These are phyloP conservation scores for Neurospora cerealis DNA, from an alignment of 495 filamentous ascomycete species.

Conservation along the genomic window DNA sequence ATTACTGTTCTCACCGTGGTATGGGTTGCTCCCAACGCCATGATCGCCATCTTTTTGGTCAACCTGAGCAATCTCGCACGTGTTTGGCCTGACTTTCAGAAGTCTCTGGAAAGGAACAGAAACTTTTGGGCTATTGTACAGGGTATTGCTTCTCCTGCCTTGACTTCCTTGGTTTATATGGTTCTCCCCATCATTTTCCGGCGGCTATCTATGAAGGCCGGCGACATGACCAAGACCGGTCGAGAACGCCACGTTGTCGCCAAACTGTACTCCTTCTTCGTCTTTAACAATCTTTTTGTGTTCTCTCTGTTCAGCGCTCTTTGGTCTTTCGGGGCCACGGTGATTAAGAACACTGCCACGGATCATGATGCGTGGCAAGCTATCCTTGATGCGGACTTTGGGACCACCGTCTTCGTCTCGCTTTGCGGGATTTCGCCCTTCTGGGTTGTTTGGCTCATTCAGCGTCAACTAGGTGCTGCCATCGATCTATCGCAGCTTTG, in stretches of 20 bases:
- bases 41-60: constrained; percentile 89
- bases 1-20: constrained; percentile 68
- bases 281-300: constrained; percentile 93
- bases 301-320: constrained; percentile 81
- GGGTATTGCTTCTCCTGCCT: constrained; percentile 84
- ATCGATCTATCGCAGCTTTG: constrained; percentile 82
- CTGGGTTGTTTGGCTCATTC: constrained; percentile 88
- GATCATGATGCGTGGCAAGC: constrained; percentile 50
- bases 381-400: constrained; percentile 52
- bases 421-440: constrained; percentile 76
- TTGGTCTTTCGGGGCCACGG: constrained; percentile 58
- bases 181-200: constrained; percentile 87
- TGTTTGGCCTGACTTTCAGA: constrained; percentile 71
- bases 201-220: constrained; percentile 62
- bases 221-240: constrained; percentile 83
- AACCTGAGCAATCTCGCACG: constrained; percentile 69
- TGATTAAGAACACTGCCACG: constrained; percentile 44
- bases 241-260: constrained; percentile 86
- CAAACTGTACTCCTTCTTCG: constrained; percentile 91
- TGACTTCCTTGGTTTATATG: constrained; percentile 83
- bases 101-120: constrained; percentile 48
- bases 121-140: constrained; percentile 78
- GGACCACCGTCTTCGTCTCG: constrained; percentile 49
- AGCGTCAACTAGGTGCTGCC: constrained; percentile 84
- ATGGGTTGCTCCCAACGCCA: constrained; percentile 91